Evolutionary conservation across 2,329 filamentous ascomycete species (phyloP).

Genomic region (Hypoxylon sp.): DNA sequence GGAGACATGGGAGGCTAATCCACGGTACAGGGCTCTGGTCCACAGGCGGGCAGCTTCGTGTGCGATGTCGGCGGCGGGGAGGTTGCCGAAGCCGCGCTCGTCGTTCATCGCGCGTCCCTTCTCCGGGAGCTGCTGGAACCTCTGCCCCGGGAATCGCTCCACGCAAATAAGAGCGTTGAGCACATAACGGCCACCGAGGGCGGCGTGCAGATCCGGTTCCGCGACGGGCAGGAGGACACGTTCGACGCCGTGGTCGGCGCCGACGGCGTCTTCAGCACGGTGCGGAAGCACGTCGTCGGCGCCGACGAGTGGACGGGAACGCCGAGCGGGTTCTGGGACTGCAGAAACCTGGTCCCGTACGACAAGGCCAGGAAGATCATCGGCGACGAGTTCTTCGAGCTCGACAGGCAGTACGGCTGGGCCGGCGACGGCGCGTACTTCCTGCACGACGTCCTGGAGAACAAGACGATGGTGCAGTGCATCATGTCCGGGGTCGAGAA

Average conservation of each 20-base stretch:
- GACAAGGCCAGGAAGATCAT: slow-evolving; percentile 21
- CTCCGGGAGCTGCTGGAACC: slow-evolving; percentile 9
- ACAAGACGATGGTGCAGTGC: slow-evolving; percentile 32
- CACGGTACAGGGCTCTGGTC: slow-evolving; percentile 11
- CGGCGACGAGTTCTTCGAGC: slow-evolving; percentile 28
- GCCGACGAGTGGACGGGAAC: slow-evolving; percentile 4
- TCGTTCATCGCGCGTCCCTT: slow-evolving; percentile 3
- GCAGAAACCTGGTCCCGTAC: slow-evolving; percentile 20
- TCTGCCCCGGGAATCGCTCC: background rate
- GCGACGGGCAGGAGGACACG: background rate
- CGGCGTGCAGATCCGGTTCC: slow-evolving; percentile 1
- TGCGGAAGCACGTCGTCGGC: slow-evolving; percentile 20
- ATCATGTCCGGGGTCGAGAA: slow-evolving; percentile 32
- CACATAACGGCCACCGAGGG: background rate
- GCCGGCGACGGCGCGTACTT: slow-evolving; percentile 29
- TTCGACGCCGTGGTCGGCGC: slow-evolving; percentile 20
- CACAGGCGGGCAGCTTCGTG: slow-evolving; percentile 5
- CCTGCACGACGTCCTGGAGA: slow-evolving; percentile 34
- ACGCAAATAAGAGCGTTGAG: background rate
- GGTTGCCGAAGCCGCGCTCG: slow-evolving; percentile 1
- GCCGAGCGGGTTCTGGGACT: slow-evolving; percentile 32
- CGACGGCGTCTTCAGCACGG: slow-evolving; percentile 5
- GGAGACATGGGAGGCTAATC: too few relatives aligned
- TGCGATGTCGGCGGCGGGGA: slow-evolving; percentile 1
- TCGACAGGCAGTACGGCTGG: slow-evolving; percentile 30